Conservation (phyloP, 1,284 basidiomycete species). For the Irpex rosettiformis region DNA sequence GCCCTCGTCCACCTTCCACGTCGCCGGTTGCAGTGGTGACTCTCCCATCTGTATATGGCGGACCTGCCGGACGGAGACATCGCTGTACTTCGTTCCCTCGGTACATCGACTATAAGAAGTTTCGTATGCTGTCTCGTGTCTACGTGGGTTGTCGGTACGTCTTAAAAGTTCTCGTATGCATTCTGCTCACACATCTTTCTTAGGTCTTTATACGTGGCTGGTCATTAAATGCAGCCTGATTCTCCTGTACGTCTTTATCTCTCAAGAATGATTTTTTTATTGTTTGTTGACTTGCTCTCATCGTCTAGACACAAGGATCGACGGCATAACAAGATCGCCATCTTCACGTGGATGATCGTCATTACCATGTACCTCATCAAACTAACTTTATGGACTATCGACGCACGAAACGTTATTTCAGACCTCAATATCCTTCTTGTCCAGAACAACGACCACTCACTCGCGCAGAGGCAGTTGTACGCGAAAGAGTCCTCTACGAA, state of each 20-base stretch:
- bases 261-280: background rate
- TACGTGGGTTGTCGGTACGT: background rate
- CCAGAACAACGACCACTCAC: background rate
- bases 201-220: conserved; percentile 1
- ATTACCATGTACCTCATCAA: conserved; percentile 15
- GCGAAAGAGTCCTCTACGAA: conserved; percentile 1
- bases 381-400: conserved; percentile 16
- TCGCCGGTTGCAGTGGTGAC: background rate
- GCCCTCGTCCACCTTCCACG: background rate
- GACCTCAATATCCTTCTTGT: conserved; percentile 11
- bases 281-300: background rate
- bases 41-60: background rate
- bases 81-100: background rate
- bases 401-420: conserved; percentile 12
- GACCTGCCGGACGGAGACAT: background rate
- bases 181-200: background rate
- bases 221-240: background rate
- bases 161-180: background rate
- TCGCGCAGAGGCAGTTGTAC: conserved; percentile 7
- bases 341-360: conserved; percentile 9
- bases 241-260: background rate
- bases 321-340: conserved; percentile 7
- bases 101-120: background rate
- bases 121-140: background rate
- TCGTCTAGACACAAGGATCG: background rate